phyloP scores from a whole-genome alignment of 2,329 filamentous ascomycete species.

The Ophiocordyceps camponoti-rufipedis region DNA sequence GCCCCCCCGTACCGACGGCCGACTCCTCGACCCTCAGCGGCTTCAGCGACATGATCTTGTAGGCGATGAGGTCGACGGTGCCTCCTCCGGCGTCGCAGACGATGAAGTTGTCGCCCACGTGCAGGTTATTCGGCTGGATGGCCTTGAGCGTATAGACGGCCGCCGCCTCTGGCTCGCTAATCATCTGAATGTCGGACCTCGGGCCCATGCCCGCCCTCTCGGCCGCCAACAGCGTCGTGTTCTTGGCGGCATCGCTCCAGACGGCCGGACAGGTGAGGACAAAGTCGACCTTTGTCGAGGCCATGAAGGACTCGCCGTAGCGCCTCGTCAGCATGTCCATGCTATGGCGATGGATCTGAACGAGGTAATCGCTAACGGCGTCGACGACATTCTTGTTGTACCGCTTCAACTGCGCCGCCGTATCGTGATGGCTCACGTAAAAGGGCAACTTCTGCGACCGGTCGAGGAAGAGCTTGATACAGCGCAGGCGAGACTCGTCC shows the following conservation, averaged over 20 bases:
- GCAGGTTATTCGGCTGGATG: constrained; percentile 57
- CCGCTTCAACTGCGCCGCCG: constrained; percentile 55
- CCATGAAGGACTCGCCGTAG: constrained; percentile 66
- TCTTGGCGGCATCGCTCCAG: constrained; percentile 75
- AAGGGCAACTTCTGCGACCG: constrained; percentile 64
- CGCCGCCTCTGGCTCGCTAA: constrained; percentile 64
- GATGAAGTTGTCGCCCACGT: constrained; percentile 47
- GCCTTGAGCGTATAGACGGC: constrained; percentile 66
- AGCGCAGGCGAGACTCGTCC: constrained; percentile 56
- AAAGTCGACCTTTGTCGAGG: constrained; percentile 56
- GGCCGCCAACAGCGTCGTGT: constrained; percentile 60
- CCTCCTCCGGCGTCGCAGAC: constrained; percentile 46
- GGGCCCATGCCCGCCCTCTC: constrained; percentile 63
- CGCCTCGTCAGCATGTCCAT: constrained; percentile 58
- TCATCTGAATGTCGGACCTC: constrained; percentile 54
- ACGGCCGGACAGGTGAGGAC: constrained; percentile 70
- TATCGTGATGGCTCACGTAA: constrained; percentile 63
- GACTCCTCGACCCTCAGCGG: constrained; percentile 61
- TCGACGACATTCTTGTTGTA: constrained; percentile 63
- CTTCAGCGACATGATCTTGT: constrained; percentile 57
- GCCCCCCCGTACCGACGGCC: constrained; percentile 58
- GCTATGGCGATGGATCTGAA: constrained; percentile 57
- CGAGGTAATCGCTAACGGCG: constrained; percentile 63
- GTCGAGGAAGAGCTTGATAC: constrained; percentile 73
- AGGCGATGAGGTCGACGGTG: constrained; percentile 60